phyloP scores from a whole-genome alignment of 2,329 filamentous ascomycete genomes.

The Trichoderma sp. region DNA sequence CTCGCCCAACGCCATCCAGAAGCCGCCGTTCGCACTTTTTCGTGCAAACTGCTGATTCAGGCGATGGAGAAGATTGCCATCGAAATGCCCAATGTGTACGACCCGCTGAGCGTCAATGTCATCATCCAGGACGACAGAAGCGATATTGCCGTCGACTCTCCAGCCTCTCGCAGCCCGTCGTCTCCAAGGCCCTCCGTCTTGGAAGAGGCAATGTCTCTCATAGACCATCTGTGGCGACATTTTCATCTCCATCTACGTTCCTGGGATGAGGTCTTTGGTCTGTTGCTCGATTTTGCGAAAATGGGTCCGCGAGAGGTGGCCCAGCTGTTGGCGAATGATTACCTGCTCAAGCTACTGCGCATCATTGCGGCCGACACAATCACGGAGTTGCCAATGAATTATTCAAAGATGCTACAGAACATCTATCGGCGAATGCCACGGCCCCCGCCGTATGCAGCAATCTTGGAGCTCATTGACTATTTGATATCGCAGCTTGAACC shows the following conservation, averaged over 20 bases:
- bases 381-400: conserved; percentile 58
- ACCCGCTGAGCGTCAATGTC: conserved; percentile 30
- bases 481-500: conserved; percentile 51
- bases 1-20: conserved; percentile 67
- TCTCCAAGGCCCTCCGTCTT: conserved; percentile 38
- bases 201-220: conserved; percentile 48
- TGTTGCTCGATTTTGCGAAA: conserved; percentile 68
- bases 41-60: conserved; percentile 55
- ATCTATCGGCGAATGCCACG: conserved; percentile 55
- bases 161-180: conserved; percentile 25
- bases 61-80: conserved; percentile 58
- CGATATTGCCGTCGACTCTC: neutral
- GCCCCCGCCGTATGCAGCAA: conserved; percentile 56
- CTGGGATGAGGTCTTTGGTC: conserved; percentile 77
- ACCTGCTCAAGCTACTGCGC: conserved; percentile 61
- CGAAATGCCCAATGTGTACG: conserved; percentile 53
- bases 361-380: conserved; percentile 63
- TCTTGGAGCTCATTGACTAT: conserved; percentile 55
- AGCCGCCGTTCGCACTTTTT: conserved; percentile 56
- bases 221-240: conserved; percentile 63
- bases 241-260: conserved; percentile 66
- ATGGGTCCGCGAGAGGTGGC: conserved; percentile 63
- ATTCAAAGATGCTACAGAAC: conserved; percentile 57
- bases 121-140: neutral
- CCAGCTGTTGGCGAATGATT: conserved; percentile 63